phyloP scores from a whole-genome alignment of 2,329 filamentous ascomycete species.

The Cladosporium phlei region DNA sequence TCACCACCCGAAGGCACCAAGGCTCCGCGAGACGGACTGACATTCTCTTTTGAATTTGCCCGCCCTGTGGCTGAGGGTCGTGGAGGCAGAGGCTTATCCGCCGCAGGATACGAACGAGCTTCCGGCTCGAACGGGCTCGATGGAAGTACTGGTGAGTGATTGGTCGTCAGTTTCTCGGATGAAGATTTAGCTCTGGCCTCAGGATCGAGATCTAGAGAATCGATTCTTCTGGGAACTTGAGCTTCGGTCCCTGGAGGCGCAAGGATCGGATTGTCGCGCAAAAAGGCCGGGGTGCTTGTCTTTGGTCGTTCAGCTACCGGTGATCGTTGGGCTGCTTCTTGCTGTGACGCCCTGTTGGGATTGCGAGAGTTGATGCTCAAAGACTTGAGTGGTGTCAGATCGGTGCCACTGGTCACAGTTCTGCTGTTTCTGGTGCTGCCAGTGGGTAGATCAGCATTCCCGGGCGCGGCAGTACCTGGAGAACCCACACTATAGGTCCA shows the following conservation, averaged over 20 bases:
- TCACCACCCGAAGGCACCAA: neutral
- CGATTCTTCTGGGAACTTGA: constrained; percentile 14
- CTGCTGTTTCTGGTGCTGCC: constrained; percentile 18
- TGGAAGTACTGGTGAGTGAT: constrained; percentile 5
- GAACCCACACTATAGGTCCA: constrained; percentile 24
- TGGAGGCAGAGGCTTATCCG: neutral
- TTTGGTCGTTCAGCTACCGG: constrained; percentile 13
- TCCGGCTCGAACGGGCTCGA: constrained; percentile 8
- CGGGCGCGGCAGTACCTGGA: constrained; percentile 14
- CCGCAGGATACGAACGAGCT: neutral
- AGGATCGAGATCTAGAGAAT: neutral
- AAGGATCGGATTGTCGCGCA: constrained; percentile 4
- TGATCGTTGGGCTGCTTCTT: neutral
- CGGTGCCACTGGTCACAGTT: constrained; percentile 23
- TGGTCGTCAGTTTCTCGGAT: neutral
- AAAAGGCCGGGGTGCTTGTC: constrained; percentile 3
- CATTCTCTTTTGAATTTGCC: constrained; percentile 6
- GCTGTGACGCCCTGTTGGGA: constrained; percentile 9
- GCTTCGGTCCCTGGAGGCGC: constrained; percentile 18
- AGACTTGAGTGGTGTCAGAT: constrained; percentile 25
- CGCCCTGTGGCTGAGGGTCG: neutral
- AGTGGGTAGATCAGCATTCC: constrained; percentile 8
- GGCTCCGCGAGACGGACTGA: constrained; percentile 5
- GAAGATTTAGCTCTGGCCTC: neutral
- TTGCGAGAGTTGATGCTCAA: constrained; percentile 27